Evolutionary conservation across 768 basidiomycete genomes (phyloP).

Genomic region (Fomitopsis serialis): DNA sequence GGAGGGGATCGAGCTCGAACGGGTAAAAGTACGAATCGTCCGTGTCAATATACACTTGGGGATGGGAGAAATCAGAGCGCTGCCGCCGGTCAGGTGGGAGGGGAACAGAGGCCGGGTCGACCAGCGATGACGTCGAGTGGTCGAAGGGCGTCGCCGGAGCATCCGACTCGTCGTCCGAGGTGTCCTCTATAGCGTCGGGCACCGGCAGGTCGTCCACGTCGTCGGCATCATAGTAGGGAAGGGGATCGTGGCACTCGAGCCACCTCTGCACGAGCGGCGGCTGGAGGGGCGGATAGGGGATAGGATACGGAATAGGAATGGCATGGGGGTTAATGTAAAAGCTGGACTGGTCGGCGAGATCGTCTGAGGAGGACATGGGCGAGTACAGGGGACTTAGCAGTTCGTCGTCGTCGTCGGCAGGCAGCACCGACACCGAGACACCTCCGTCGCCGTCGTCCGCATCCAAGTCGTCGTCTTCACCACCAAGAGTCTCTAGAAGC

Average conservation of each 20-base stretch:
- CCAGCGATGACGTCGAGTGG: slow-evolving; percentile 50
- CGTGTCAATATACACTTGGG: slow-evolving; percentile 56
- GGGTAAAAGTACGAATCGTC: slow-evolving; percentile 57
- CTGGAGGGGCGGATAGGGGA: slow-evolving; percentile 61
- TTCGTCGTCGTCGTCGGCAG: slow-evolving; percentile 51
- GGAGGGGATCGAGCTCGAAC: slow-evolving; percentile 67
- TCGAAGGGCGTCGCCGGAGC: slow-evolving; percentile 57
- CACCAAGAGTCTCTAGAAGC: slow-evolving; percentile 66
- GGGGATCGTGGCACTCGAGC: slow-evolving; percentile 49
- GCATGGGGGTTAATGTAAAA: slow-evolving; percentile 38
- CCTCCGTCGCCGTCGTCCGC: slow-evolving; percentile 1
- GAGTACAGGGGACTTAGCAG: slow-evolving; percentile 59
- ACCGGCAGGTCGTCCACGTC: slow-evolving; percentile 66
- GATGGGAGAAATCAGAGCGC: slow-evolving; percentile 29
- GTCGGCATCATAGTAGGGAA: slow-evolving; percentile 59
- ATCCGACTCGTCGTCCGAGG: slow-evolving; percentile 83
- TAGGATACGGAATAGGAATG: slow-evolving; percentile 49
- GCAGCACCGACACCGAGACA: slow-evolving; percentile 34
- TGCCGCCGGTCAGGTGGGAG: slow-evolving; percentile 45
- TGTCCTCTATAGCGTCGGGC: slow-evolving; percentile 80
- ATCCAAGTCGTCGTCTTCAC: slow-evolving; percentile 54
- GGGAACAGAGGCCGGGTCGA: slow-evolving; percentile 46
- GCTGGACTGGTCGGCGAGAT: slow-evolving; percentile 51
- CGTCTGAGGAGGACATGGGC: slow-evolving; percentile 75
- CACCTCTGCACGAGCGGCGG: slow-evolving; percentile 50